Conservation (phyloP, 352 stramenopile species). For the Achlya hypogyna region DNA sequence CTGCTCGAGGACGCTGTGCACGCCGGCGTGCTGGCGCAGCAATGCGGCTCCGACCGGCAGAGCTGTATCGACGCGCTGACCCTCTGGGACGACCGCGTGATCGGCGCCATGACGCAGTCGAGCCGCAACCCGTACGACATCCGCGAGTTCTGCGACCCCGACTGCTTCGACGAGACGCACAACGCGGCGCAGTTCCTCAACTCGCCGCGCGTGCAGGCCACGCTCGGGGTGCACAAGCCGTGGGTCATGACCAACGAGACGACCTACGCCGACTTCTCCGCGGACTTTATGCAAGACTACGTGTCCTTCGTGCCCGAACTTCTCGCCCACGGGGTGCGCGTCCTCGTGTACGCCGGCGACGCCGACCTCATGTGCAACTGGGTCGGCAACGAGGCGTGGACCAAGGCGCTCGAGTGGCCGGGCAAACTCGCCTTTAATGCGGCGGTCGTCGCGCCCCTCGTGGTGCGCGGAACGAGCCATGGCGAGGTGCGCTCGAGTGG, state of each 20-base stretch:
- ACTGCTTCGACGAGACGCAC: neutral
- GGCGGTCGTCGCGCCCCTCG: constrained; percentile 28
- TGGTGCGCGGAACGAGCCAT: constrained; percentile 13
- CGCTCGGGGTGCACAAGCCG: constrained; percentile 19
- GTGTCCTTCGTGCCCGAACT: constrained; percentile 57
- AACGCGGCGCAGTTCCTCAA: constrained; percentile 9
- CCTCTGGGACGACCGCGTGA: constrained; percentile 28
- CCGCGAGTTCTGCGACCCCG: constrained; percentile 7
- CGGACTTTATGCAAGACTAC: constrained; percentile 51
- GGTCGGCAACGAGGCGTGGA: constrained; percentile 93
- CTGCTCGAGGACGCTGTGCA: neutral
- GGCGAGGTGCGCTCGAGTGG: constrained; percentile 27
- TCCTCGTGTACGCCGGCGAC: constrained; percentile 95
- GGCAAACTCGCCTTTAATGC: constrained; percentile 81
- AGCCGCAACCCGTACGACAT: constrained; percentile 15
- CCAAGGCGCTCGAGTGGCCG: constrained; percentile 85
- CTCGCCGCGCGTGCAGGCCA: neutral
- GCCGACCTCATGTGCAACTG: constrained; percentile 97
- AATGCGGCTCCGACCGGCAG: constrained; percentile 38
- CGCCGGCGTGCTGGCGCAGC: constrained; percentile 9
- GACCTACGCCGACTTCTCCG: constrained; percentile 90
- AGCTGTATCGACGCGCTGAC: constrained; percentile 31
- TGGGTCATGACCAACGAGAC: constrained; percentile 40
- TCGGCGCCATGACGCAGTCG: constrained; percentile 23
- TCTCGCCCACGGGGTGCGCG: constrained; percentile 50